Evolutionary conservation across 2,329 filamentous ascomycete genomes (phyloP).

Genomic region (Neocatenulostroma microsporum): DNA sequence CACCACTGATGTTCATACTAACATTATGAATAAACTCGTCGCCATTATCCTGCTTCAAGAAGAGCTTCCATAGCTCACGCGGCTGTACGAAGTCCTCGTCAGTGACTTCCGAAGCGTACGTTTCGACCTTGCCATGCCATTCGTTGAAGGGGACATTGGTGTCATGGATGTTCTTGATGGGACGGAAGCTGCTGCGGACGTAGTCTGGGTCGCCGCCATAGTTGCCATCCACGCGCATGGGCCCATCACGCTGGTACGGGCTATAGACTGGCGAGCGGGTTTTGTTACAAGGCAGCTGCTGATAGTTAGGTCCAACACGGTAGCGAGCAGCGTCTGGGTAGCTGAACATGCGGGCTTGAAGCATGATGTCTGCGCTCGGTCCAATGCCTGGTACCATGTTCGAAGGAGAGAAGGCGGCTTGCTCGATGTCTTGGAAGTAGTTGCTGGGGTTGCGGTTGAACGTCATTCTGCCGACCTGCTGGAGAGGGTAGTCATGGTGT

Average conservation of each 20-base stretch:
- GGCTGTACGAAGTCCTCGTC: slow-evolving; percentile 47
- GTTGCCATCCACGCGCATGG: slow-evolving; percentile 32
- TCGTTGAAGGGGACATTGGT: slow-evolving; percentile 15
- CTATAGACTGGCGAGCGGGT: slow-evolving; percentile 14
- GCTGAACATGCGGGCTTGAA: slow-evolving; percentile 55
- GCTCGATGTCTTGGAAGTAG: slow-evolving; percentile 61
- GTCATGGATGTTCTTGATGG: slow-evolving; percentile 16
- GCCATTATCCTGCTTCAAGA: slow-evolving; percentile 24
- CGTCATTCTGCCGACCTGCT: slow-evolving; percentile 43
- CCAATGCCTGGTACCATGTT: slow-evolving; percentile 58
- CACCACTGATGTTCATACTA: background rate
- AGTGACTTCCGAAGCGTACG: slow-evolving; percentile 30
- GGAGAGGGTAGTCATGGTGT: slow-evolving; percentile 35
- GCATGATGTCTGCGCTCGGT: slow-evolving; percentile 53
- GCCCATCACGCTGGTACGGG: slow-evolving; percentile 35
- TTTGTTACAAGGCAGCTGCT: slow-evolving; percentile 30
- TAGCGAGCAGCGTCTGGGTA: slow-evolving; percentile 27
- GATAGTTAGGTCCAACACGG: slow-evolving; percentile 43
- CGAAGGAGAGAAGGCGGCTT: slow-evolving; percentile 58
- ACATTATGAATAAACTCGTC: slow-evolving; percentile 26
- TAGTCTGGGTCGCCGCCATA: slow-evolving; percentile 43
- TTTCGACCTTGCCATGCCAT: slow-evolving; percentile 20
- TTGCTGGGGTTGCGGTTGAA: slow-evolving; percentile 51
- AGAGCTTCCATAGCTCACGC: slow-evolving; percentile 39
- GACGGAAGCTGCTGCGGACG: slow-evolving; percentile 27